These are phyloP conservation scores for Luffa aegyptiaca DNA, from an alignment of 306 rosid species.

Conservation along the genomic window DNA sequence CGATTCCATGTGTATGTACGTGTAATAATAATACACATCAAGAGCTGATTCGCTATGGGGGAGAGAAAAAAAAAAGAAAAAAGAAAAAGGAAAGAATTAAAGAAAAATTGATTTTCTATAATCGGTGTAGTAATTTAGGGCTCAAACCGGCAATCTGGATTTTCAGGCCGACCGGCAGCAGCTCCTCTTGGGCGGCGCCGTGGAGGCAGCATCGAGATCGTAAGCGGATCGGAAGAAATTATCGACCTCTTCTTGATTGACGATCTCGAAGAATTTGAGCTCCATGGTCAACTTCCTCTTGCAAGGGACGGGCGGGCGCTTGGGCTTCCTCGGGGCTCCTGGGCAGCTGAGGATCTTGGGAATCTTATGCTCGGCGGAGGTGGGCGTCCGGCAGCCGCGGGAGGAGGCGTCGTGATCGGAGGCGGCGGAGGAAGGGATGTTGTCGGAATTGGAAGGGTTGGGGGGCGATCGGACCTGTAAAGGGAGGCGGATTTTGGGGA, in stretches of 20 bases:
- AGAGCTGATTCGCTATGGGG: constrained; percentile 6
- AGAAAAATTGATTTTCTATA: constrained; percentile 5
- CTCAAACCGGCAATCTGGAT: constrained; percentile 9
- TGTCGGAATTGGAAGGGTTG: background rate
- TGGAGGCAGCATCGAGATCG: constrained; percentile 3
- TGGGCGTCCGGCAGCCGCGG: constrained; percentile 31
- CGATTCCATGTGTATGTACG: constrained; percentile 7
- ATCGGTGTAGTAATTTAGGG: constrained; percentile 29
- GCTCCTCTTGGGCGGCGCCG: constrained; percentile 15
- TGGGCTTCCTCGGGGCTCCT: constrained; percentile 42
- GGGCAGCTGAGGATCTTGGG: constrained; percentile 35
- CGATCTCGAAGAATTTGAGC: constrained; percentile 38
- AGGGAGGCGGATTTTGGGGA: constrained; percentile 18
- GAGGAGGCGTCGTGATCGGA: background rate
- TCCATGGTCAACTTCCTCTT: constrained; percentile 34
- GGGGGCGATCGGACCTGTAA: constrained; percentile 11
- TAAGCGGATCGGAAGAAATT: constrained; percentile 36
- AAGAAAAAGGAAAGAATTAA: background rate
- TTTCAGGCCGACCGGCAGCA: constrained; percentile 6
- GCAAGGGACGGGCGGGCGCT: constrained; percentile 18
- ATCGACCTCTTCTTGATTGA: constrained; percentile 34
- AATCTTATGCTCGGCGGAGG: constrained; percentile 27
- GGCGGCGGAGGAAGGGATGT: background rate
- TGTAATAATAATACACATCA: constrained; percentile 11
- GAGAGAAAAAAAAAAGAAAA: background rate